A percentile compares a stretch with the other conserved stretches of the same genome.
Evolutionary conservation across 2,329 filamentous ascomycete species (phyloP).

Genomic region (Penicillium sumatraense): DNA sequence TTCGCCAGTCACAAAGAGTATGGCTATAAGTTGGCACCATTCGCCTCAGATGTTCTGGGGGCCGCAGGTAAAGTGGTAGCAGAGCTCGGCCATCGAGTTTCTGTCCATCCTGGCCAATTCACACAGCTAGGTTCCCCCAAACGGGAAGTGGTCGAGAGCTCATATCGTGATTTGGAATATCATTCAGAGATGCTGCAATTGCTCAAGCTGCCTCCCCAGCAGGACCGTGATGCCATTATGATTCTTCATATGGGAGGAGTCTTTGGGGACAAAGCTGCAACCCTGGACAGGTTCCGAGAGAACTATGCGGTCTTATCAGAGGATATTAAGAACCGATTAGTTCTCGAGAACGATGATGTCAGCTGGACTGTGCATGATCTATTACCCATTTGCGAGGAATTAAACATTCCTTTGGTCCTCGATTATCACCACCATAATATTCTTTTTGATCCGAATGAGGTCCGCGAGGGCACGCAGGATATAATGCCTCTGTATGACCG

Average conservation of each 20-base stretch:
- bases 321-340: slow-evolving; percentile 76
- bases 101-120: slow-evolving; percentile 89
- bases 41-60: slow-evolving; percentile 76
- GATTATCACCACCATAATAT: slow-evolving; percentile 98
- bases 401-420: slow-evolving; percentile 90
- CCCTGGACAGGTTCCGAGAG: slow-evolving; percentile 74
- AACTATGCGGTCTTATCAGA: slow-evolving; percentile 72
- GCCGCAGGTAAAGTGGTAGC: slow-evolving; percentile 78
- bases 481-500: slow-evolving; percentile 75
- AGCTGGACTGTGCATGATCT: slow-evolving; percentile 91
- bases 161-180: slow-evolving; percentile 82
- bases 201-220: slow-evolving; percentile 75
- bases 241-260: slow-evolving; percentile 91
- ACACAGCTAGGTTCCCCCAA: slow-evolving; percentile 88
- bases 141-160: slow-evolving; percentile 73
- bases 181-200: slow-evolving; percentile 84
- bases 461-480: slow-evolving; percentile 84
- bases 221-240: slow-evolving; percentile 87
- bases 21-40: slow-evolving; percentile 82
- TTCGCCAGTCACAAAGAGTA: slow-evolving; percentile 89
- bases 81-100: slow-evolving; percentile 80
- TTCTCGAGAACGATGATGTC: slow-evolving; percentile 94
- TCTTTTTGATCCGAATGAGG: slow-evolving; percentile 71
- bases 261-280: slow-evolving; percentile 83
- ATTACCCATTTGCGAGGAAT: slow-evolving; percentile 84